Evolutionary conservation across 805 yeast species (phyloP).

Genomic region (Metschnikowia orientalis): DNA sequence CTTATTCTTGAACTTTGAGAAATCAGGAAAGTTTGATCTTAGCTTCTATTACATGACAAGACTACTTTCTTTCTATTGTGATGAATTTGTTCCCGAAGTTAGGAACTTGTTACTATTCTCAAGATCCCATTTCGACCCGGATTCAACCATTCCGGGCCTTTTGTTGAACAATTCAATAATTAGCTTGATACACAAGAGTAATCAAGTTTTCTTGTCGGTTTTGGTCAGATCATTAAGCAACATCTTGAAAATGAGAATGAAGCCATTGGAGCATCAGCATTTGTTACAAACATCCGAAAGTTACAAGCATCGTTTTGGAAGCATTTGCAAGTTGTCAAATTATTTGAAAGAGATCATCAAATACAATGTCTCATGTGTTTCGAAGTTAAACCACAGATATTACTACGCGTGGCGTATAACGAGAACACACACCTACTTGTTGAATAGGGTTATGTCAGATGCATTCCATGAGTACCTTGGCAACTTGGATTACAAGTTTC

Average conservation of each 20-base stretch:
- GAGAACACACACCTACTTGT: slow-evolving; percentile 11
- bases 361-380: slow-evolving; percentile 10
- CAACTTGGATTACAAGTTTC: not conserved
- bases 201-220: slow-evolving; percentile 25
- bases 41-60: slow-evolving; percentile 35
- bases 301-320: slow-evolving; percentile 22
- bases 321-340: slow-evolving; percentile 26
- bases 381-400: slow-evolving; percentile 13
- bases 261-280: slow-evolving; percentile 17
- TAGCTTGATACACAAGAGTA: slow-evolving; percentile 31
- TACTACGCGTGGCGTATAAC: slow-evolving; percentile 17
- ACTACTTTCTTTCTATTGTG: slow-evolving; percentile 19
- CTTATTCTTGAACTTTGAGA: slow-evolving; percentile 40
- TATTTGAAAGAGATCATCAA: slow-evolving; percentile 21
- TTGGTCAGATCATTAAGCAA: slow-evolving; percentile 22
- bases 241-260: slow-evolving; percentile 21
- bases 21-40: slow-evolving; percentile 20
- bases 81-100: slow-evolving; percentile 31
- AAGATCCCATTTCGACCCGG: slow-evolving; percentile 36
- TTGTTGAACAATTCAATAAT: slow-evolving; percentile 39
- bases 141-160: slow-evolving; percentile 29
- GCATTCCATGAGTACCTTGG: slow-evolving; percentile 4
- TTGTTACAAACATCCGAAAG: slow-evolving; percentile 15
- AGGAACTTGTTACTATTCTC: slow-evolving; percentile 29
- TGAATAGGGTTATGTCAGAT: slow-evolving; percentile 4